A percentile compares a stretch with the other conserved stretches of the same genome.
Evolutionary conservation across 164 flowering plant genomes (phyloP).

Genomic region (Pachysandra terminalis): DNA sequence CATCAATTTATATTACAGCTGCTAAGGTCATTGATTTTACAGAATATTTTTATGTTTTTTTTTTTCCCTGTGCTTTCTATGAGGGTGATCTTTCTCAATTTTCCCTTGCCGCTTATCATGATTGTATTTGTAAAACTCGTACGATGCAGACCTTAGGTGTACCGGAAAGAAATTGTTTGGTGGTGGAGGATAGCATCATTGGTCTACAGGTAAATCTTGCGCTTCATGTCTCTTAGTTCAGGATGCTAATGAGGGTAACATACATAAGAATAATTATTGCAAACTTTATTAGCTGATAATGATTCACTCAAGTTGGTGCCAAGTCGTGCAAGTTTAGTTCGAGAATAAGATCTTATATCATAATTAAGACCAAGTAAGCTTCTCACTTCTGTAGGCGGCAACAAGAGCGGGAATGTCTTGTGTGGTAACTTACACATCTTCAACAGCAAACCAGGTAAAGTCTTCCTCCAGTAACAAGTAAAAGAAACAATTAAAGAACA

Average conservation of each 20-base stretch:
- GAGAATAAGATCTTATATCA: not conserved
- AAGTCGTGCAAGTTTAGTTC: not conserved
- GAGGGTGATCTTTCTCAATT: too few relatives aligned
- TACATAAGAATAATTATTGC: too few relatives aligned
- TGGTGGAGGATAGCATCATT: slow-evolving; percentile 91
- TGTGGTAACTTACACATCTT: slow-evolving; percentile 78
- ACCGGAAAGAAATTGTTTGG: slow-evolving; percentile 63
- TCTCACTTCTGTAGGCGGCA: slow-evolving; percentile 63
- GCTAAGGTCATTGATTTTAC: slow-evolving; percentile 41
- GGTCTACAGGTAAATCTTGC: slow-evolving; percentile 68
- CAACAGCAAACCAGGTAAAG: slow-evolving; percentile 87
- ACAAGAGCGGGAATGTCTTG: slow-evolving; percentile 93
- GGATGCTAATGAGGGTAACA: too few relatives aligned
- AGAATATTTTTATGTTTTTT: too few relatives aligned
- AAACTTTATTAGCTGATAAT: too few relatives aligned
- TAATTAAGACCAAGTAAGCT: not conserved
- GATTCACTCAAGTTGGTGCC: too few relatives aligned
- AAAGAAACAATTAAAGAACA: not conserved
- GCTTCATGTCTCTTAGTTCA: not conserved
- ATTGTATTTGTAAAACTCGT: not conserved
- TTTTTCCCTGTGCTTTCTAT: too few relatives aligned
- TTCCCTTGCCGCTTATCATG: not conserved
- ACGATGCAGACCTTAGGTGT: slow-evolving; percentile 63
- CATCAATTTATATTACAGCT: slow-evolving; percentile 80
- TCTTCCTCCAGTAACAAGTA: not conserved